Evolutionary conservation across 345 rosid species (phyloP), one percentile per base, ranked within the genome.

Genomic region (Salix caprea): DNA sequence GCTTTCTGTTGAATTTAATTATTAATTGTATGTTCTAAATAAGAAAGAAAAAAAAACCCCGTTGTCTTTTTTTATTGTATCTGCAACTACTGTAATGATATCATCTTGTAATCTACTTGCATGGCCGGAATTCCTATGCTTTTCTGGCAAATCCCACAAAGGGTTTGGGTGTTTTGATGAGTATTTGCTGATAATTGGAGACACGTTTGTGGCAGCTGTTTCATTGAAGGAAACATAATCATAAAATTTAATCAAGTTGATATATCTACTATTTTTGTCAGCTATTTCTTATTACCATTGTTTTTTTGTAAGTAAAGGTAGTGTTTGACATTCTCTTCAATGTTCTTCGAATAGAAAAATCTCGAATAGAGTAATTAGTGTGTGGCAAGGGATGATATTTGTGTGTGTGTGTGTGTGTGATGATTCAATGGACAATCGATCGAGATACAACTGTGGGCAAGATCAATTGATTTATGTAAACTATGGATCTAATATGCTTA

Each of bases 161-260:
- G 21, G 67, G 18, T 28, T 19, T 26, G 4, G 8, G 37, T 23
- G 3, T 54, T 39, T 39, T 40, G 42, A 50, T 65, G 60, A 60
- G 69, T 37, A 73, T 46, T 58, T 56, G 65, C 67, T 44, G 78
- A 42, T 73, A 26, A 86, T 85, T 82, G 90, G 74, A 73, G 83
- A 80, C 90, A 89, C 92, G 90, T 85, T 78, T 50, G 18, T 74
- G 37, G 77, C 65, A 56, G 72, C 73, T 81, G 85, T 79, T 81
- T 76, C 77, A 65, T 69, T 26, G 44, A 70, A 75, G 72, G 84
- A 72, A 82, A 74, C 86, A 78, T 5, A 71, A 44, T 46, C 37
- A 62, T 64, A 34, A 5, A 26, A 40, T 40, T 40, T 2, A 39
- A 42, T 76, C 34, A 76, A 54, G 54, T 39, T 69, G 26, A 76